Percentiles rank a stretch among this genome's conserved stretches.
phyloP scores from a whole-genome alignment of 768 basidiomycete species.

The Xerocomus potaroensis region DNA sequence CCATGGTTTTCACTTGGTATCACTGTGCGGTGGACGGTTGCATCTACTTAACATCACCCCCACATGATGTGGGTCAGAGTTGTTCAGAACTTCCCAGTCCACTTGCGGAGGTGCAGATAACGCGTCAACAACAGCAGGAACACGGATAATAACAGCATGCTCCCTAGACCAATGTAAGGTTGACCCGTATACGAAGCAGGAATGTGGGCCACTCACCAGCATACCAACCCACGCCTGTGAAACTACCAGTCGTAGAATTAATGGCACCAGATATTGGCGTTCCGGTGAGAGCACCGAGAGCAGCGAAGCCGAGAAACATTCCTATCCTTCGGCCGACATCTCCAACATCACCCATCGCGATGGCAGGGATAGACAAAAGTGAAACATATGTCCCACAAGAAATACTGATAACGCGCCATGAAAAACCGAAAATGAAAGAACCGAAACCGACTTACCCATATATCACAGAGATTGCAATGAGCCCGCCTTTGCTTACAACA shows the following conservation, averaged over 20 bases:
- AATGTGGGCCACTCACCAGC: constrained; percentile 30
- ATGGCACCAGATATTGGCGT: constrained; percentile 76
- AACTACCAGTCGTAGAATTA: constrained; percentile 47
- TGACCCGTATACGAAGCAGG: background rate
- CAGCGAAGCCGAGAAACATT: constrained; percentile 56
- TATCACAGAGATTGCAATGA: constrained; percentile 52
- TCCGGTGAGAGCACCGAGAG: constrained; percentile 61
- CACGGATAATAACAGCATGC: constrained; percentile 39
- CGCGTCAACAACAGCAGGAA: constrained; percentile 39
- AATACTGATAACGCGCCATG: constrained; percentile 35
- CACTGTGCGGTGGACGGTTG: no score
- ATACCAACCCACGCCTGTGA: constrained; percentile 33
- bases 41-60: background rate
- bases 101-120: constrained; percentile 36
- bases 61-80: background rate
- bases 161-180: constrained; percentile 21
- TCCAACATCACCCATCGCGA: constrained; percentile 53
- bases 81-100: constrained; percentile 40
- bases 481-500: constrained; percentile 37
- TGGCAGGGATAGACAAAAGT: constrained; percentile 53
- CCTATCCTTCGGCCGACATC: constrained; percentile 69
- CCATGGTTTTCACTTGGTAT: background rate
- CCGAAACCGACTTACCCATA: constrained; percentile 50
- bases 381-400: constrained; percentile 60
- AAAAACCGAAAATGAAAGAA: fast-evolving